A percentile compares a stretch with the other conserved stretches of the same genome.
Conservation (phyloP, 73 alveolate species). For the Diophrys appendiculata region DNA sequence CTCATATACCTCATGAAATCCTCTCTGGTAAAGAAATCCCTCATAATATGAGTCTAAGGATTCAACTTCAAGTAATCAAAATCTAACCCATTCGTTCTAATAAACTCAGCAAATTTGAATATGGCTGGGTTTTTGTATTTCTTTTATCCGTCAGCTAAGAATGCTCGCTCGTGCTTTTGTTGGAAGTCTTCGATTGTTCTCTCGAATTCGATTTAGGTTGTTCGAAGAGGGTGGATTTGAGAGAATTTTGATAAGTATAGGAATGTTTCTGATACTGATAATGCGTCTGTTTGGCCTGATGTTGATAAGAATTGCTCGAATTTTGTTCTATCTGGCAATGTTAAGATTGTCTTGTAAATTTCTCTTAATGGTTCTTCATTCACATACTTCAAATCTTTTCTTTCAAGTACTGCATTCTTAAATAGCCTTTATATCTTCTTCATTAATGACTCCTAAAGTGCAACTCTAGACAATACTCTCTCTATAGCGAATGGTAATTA, state of each 20-base stretch:
- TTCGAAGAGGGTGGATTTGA: constrained; percentile 54
- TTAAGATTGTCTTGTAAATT: constrained; percentile 36
- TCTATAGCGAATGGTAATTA: constrained; percentile 35
- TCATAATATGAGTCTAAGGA: neutral
- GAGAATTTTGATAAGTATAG: constrained; percentile 38
- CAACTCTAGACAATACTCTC: constrained; percentile 25
- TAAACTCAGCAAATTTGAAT: constrained; percentile 37
- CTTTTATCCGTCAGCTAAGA: constrained; percentile 38
- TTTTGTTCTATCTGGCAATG: constrained; percentile 47
- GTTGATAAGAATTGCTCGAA: constrained; percentile 50
- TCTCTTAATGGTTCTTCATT: constrained; percentile 55
- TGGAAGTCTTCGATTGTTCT: constrained; percentile 48
- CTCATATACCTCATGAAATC: constrained; percentile 17
- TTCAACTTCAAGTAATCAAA: constrained; percentile 21
- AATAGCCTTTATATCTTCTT: constrained; percentile 28
- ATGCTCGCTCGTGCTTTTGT: constrained; percentile 42
- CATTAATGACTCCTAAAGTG: constrained; percentile 31
- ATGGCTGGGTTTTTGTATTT: constrained; percentile 37
- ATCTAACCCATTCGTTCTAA: constrained; percentile 29
- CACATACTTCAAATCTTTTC: constrained; percentile 49
- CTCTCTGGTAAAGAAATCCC: constrained; percentile 47
- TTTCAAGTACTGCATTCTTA: constrained; percentile 35
- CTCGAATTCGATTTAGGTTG: constrained; percentile 56
- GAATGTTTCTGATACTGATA: constrained; percentile 57
- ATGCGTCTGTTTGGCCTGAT: constrained; percentile 41